Evolutionary conservation across 805 yeast species (phyloP), one percentile per base, ranked within the genome.

Genomic region (Kodamaea kaohsiungensis): DNA sequence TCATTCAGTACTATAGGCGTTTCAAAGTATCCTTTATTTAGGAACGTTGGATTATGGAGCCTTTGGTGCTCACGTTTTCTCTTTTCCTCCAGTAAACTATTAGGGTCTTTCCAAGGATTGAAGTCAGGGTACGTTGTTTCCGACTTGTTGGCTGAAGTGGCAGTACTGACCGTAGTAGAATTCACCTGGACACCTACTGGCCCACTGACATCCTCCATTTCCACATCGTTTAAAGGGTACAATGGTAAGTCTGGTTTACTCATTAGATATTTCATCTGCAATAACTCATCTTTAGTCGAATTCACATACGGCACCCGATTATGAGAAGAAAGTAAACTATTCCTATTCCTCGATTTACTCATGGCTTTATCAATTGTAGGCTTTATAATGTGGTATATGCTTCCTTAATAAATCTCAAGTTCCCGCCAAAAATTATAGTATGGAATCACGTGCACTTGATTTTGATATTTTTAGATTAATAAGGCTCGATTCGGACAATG

Each of bases 1-100:
- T 90, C 96, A 63, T 87, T 83, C 38, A 77, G 65, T 1, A 86
- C 89, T 18, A 68, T 67, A 1, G 91, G 86, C 0, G 83, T 71
- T 61, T 88, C 91, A 54, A 78, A 79, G 59, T 79, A 84, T 7
- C 97, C 97, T 61, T 87, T 84, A 59, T 86, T 90, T 43, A 89
- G 72, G 63, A 79, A 71, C 17, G 70, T 59, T 1, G 71, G 76
- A 35, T 74, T 79, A 49, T 79, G 76, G 62, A 86, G 79, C 22
- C 83, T 67, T 3, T 70, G 75, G 59, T 83, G 85, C 55, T 87
- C 91, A 9, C 73, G 74, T 8, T 75, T 58, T 8, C 60, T 46
- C 25, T 61, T 49, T 8, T 56, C 63, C 12, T 64, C 63, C 2
- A 67, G 60, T 40, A 70, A 56, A 27, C 63, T 61, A n/a, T 66